Evolutionary conservation across 768 basidiomycete species (phyloP).

Genomic region (Chiua virens): DNA sequence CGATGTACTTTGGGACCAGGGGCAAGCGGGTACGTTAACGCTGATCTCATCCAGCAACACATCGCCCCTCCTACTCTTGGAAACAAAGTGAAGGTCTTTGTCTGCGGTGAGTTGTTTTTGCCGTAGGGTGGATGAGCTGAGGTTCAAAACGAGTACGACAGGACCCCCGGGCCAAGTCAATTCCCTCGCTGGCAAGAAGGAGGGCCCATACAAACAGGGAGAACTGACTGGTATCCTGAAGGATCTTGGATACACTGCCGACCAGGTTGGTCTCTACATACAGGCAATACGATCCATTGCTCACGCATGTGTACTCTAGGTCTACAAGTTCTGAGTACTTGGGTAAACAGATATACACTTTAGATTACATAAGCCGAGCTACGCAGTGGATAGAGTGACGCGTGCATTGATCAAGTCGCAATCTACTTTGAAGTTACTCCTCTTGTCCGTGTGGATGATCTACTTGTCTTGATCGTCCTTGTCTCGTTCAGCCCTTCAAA

Average conservation of each 20-base stretch:
- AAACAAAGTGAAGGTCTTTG: conserved; percentile 84
- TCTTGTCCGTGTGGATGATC: conserved; percentile 11
- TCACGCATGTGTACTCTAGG: conserved; percentile 24
- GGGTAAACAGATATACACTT: background rate
- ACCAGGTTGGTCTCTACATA: conserved; percentile 59
- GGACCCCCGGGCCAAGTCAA: conserved; percentile 88
- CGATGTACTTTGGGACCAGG: conserved; percentile 36
- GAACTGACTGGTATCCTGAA: conserved; percentile 79
- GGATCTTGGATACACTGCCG: conserved; percentile 80
- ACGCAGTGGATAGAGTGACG: conserved; percentile 18
- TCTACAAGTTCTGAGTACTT: conserved; percentile 40
- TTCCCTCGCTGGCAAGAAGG: conserved; percentile 88
- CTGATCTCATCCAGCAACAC: conserved; percentile 72
- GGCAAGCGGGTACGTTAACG: conserved; percentile 70
- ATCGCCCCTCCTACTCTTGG: conserved; percentile 61
- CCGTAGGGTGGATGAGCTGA: background rate
- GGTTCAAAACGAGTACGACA: conserved; percentile 5
- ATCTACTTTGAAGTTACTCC: conserved; percentile 10
- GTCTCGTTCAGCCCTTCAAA: background rate
- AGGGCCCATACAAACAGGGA: conserved; percentile 78
- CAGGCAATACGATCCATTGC: background rate
- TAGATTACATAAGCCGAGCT: conserved; percentile 31
- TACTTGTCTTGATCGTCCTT: conserved; percentile 17
- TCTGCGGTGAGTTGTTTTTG: conserved; percentile 67
- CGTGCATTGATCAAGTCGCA: conserved; percentile 26